These are phyloP conservation scores for Diaporthe capsici DNA, from an alignment of 2,329 filamentous ascomycete species.

Conservation along the genomic window DNA sequence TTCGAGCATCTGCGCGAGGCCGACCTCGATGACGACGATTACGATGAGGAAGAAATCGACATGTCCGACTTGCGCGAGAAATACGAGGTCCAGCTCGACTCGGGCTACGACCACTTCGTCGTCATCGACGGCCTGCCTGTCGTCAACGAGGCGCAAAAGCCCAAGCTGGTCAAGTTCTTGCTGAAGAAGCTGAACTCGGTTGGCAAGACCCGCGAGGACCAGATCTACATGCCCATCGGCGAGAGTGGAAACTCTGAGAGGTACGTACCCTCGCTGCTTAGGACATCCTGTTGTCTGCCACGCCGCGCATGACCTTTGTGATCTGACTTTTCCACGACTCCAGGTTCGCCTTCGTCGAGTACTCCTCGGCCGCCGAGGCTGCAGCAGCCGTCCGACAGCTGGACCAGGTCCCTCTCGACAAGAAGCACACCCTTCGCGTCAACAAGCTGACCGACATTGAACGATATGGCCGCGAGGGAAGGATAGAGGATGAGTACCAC, in stretches of 20 bases:
- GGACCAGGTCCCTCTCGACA: constrained; percentile 90
- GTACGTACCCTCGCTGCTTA: constrained; percentile 65
- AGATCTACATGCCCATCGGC: constrained; percentile 93
- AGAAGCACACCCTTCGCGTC: constrained; percentile 93
- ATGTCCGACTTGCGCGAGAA: constrained; percentile 94
- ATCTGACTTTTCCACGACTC: constrained; percentile 34
- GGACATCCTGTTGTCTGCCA: neutral
- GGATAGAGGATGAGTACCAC: constrained; percentile 91
- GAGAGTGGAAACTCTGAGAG: constrained; percentile 88
- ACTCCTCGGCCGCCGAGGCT: constrained; percentile 90
- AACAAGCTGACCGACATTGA: constrained; percentile 99
- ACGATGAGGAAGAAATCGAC: constrained; percentile 94
- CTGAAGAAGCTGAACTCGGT: constrained; percentile 91
- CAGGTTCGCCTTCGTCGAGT: constrained; percentile 98
- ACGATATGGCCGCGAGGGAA: constrained; percentile 93
- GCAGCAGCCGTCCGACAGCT: constrained; percentile 90
- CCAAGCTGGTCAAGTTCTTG: constrained; percentile 96
- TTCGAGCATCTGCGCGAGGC: constrained; percentile 95
- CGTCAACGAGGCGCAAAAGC: constrained; percentile 90
- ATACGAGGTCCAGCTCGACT: constrained; percentile 95
- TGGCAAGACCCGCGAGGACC: constrained; percentile 87
- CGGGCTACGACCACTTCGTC: constrained; percentile 96
- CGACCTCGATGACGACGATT: constrained; percentile 87
- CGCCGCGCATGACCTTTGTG: neutral
- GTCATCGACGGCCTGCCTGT: constrained; percentile 94